Evolutionary conservation across 148 eudicot species (phyloP), one percentile per base, ranked within the genome.

Genomic region (Vaccinium macrocarpon): DNA sequence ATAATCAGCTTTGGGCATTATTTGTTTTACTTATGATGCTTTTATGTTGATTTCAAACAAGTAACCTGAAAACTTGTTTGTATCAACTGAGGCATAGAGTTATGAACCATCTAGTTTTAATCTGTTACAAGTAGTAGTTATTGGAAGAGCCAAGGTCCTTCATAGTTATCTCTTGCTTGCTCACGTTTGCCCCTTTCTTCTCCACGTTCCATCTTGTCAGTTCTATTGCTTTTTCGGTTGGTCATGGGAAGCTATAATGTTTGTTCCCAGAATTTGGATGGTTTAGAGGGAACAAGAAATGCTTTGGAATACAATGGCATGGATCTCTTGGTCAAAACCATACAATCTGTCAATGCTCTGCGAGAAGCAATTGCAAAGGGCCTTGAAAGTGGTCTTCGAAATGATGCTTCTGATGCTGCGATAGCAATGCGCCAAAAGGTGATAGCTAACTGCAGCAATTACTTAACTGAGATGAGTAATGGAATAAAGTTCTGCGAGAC

Each of bases 381-480:
- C 79, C 99, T 97, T 84, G 91, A 90, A 80, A 97, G 99, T 87
- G 99, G 99, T 80, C 89, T 97, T 73, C 94, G 99, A 12, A 95
- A 97, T 88, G 99, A 97, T 86, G 99, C 97, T 64, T 83, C 98
- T 80, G 99, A 97, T 93, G 82, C 92, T 80, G 93, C 99, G 62
- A 93, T 95, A 85, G 98, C 98, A 85, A 95, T 97, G 96, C 99
- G 99, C 80, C 99, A 97, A 90, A 97, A 93, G 99, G 99, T 90
- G 75, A 73, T 23, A 25, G 57, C 80, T 29, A 14, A 78, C 27
- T 81, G 21, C 64, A 35, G 76, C 49, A 81, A 64, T 59, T 23
- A 68, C 52, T 61, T 25, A 70, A 55, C 27, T 78, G 27, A 49
- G 46, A 15, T 25, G n/a, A 51, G n/a, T 35, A 57, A 73, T 55